These are phyloP conservation scores for Solanum chaucha DNA, from an alignment of 257 asterid genomes.

Conservation along the genomic window DNA sequence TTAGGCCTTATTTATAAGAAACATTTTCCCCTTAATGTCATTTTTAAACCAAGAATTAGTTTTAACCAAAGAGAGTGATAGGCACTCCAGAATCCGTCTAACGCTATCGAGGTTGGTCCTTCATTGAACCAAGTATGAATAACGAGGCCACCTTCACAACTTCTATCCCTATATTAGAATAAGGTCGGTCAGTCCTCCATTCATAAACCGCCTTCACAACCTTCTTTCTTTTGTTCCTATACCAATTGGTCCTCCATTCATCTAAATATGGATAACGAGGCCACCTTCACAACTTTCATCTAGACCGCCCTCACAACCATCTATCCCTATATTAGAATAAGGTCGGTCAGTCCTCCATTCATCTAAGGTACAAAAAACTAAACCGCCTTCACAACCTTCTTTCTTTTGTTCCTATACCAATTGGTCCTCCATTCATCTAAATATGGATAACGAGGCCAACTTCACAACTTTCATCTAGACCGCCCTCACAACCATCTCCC, in stretches of 20 bases:
- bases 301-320: not conserved
- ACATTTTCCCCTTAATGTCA: not conserved
- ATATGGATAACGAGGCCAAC: not conserved
- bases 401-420: not conserved
- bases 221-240: not conserved
- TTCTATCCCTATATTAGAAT: not conserved
- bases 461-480: not conserved
- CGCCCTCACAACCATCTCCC: too few relatives aligned
- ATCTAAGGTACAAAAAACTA: not conserved
- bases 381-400: not conserved
- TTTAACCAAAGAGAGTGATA: not conserved
- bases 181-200: not conserved
- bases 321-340: not conserved
- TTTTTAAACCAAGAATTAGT: not conserved
- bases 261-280: too few relatives aligned
- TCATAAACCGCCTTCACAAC: not conserved
- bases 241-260: too few relatives aligned
- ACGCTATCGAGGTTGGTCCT: not conserved
- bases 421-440: too few relatives aligned
- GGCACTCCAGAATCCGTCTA: not conserved
- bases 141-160: not conserved
- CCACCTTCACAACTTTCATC: not conserved
- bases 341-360: not conserved
- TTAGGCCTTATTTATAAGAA: not conserved
- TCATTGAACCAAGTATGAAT: too few relatives aligned